Evolutionary conservation across 73 alveolate species (phyloP).

Genomic region (Paramecium pentaurelia): DNA sequence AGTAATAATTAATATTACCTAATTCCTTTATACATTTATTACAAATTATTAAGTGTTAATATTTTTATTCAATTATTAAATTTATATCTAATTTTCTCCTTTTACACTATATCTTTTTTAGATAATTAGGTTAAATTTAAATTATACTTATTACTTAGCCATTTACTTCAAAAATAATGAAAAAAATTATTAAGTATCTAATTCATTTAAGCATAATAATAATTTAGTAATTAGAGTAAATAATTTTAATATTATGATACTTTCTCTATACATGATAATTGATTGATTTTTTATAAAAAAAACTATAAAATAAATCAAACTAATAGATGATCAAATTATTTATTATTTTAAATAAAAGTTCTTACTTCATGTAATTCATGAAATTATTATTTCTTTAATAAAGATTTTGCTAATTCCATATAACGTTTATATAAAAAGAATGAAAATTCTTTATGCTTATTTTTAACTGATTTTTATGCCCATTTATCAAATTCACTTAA

Average conservation of each 20-base stretch:
- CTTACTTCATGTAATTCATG: neutral
- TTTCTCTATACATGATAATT: neutral
- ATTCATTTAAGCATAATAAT: neutral
- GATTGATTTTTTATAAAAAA: neutral
- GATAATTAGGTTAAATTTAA: no score
- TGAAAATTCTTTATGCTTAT: constrained; percentile 29
- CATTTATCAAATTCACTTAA: neutral
- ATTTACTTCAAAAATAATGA: no score
- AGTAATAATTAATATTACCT: no score
- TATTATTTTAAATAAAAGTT: neutral
- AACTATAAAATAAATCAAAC: neutral
- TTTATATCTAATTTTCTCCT: no score
- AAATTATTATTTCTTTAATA: neutral
- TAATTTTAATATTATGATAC: neutral
- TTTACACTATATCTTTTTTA: no score
- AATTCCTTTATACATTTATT: no score
- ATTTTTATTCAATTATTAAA: no score
- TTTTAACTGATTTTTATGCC: neutral
- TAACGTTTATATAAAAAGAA: neutral
- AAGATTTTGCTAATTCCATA: neutral
- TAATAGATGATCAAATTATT: neutral
- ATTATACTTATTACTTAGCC: no score
- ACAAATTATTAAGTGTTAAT: no score
- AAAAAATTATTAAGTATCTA: neutral
- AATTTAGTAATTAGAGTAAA: neutral